These are phyloP conservation scores for Capsella rubella DNA, from an alignment of 441 rosid species.

Conservation along the genomic window DNA sequence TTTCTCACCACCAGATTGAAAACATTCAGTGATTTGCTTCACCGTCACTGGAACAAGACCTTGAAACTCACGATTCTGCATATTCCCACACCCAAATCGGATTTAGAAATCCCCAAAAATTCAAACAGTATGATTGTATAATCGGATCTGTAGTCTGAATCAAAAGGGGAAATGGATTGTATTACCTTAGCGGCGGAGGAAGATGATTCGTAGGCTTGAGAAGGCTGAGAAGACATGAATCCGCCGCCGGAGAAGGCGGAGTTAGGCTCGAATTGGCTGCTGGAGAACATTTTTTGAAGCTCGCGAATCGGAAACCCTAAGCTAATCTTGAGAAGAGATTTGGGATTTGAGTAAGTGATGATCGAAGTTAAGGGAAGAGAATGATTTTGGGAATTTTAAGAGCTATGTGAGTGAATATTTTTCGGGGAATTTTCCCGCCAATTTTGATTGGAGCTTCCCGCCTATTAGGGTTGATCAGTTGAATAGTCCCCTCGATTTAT, in stretches of 20 bases:
- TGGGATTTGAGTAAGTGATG: background rate
- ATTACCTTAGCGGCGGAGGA: conserved; percentile 62
- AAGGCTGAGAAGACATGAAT: conserved; percentile 74
- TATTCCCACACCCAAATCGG: background rate
- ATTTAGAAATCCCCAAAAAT: conserved; percentile 1
- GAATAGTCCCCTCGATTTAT: too few species aligned
- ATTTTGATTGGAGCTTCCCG: conserved; percentile 36
- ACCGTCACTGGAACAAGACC: conserved; percentile 80
- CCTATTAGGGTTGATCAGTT: background rate
- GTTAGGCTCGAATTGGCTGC: conserved; percentile 53
- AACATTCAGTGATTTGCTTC: conserved; percentile 83
- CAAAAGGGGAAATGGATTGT: conserved; percentile 12
- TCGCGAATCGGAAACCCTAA: background rate
- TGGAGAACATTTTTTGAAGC: conserved; percentile 41
- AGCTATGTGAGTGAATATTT: background rate
- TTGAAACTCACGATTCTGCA: conserved; percentile 67
- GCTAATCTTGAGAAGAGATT: background rate
- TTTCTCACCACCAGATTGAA: conserved; percentile 78
- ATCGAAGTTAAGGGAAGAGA: background rate
- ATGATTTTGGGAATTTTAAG: background rate
- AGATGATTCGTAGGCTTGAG: conserved; percentile 57
- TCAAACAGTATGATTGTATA: too few species aligned
- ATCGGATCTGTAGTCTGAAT: background rate
- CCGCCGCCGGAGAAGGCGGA: conserved; percentile 67
- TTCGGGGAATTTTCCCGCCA: conserved; percentile 37